Evolutionary conservation across 306 rosid genomes (phyloP).

Genomic region (Phaseolus lunatus): DNA sequence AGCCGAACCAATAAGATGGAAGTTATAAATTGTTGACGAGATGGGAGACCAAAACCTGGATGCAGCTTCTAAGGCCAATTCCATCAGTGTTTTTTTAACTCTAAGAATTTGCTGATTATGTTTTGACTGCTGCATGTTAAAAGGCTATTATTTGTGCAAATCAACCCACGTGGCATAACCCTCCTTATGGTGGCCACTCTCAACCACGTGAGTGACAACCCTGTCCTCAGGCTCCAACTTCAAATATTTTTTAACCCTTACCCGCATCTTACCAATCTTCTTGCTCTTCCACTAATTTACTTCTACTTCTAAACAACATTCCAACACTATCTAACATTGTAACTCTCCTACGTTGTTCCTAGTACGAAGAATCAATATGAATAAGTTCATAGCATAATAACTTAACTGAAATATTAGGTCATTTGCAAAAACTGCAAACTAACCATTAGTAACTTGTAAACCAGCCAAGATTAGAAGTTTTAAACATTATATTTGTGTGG

Average conservation of each 20-base stretch:
- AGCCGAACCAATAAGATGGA: slow-evolving; percentile 40
- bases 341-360: background rate
- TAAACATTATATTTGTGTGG: background rate
- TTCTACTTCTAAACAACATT: slow-evolving; percentile 20
- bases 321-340: background rate
- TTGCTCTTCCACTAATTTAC: slow-evolving; percentile 10
- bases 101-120: slow-evolving; percentile 3
- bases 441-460: background rate
- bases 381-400: background rate
- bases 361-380: background rate
- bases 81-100: slow-evolving; percentile 37
- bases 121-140: slow-evolving; percentile 52
- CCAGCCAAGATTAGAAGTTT: background rate
- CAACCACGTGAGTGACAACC: slow-evolving; percentile 69
- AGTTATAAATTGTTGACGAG: slow-evolving; percentile 47
- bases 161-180: slow-evolving; percentile 53
- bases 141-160: slow-evolving; percentile 29
- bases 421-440: slow-evolving; percentile 16
- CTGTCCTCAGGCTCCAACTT: slow-evolving; percentile 41
- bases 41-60: slow-evolving; percentile 49
- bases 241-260: slow-evolving; percentile 29
- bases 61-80: slow-evolving; percentile 32
- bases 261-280: slow-evolving; percentile 40
- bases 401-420: background rate
- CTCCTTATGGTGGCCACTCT: slow-evolving; percentile 46